These are phyloP conservation scores for Colletotrichum shisoi DNA, from an alignment of 2,329 filamentous ascomycete genomes.

Conservation along the genomic window DNA sequence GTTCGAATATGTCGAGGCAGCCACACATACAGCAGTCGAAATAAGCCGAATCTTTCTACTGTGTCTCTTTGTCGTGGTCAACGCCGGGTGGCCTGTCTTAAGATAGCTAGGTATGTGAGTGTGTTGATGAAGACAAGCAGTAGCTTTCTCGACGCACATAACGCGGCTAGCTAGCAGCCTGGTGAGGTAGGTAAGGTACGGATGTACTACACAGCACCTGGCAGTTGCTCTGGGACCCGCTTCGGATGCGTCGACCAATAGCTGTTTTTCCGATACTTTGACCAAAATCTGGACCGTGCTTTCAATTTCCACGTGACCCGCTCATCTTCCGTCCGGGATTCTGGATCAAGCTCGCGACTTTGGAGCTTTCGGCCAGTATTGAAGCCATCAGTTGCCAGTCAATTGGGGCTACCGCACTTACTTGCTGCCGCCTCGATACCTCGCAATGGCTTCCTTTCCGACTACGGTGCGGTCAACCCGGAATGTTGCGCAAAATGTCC, in stretches of 20 bases:
- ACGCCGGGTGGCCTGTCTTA: conserved; percentile 2
- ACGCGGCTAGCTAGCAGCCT: conserved; percentile 54
- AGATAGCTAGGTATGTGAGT: conserved; percentile 11
- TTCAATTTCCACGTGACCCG: conserved; percentile 29
- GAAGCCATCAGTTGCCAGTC: conserved; percentile 40
- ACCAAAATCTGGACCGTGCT: conserved; percentile 24
- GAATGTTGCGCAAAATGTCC: conserved; percentile 56
- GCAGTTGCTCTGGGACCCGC: background rate
- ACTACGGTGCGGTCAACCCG: conserved; percentile 63
- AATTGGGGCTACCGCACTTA: conserved; percentile 38
- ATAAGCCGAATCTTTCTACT: background rate
- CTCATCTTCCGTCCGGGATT: conserved; percentile 19
- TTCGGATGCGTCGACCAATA: conserved; percentile 23
- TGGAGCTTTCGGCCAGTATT: conserved; percentile 23
- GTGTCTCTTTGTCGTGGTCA: conserved; percentile 3
- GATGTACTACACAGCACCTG: conserved; percentile 14
- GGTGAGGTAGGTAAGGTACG: conserved; percentile 39
- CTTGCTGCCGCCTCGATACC: conserved; percentile 24
- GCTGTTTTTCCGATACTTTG: conserved; percentile 34
- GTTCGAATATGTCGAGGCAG: background rate
- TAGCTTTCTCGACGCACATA: conserved; percentile 31
- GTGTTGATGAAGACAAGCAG: conserved; percentile 32
- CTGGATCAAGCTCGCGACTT: conserved; percentile 34
- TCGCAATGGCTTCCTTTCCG: conserved; percentile 63
- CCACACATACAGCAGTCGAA: background rate